Base-by-base conservation (phyloP, 2,329 filamentous ascomycete species). In the Shiraia sp. region DNA sequence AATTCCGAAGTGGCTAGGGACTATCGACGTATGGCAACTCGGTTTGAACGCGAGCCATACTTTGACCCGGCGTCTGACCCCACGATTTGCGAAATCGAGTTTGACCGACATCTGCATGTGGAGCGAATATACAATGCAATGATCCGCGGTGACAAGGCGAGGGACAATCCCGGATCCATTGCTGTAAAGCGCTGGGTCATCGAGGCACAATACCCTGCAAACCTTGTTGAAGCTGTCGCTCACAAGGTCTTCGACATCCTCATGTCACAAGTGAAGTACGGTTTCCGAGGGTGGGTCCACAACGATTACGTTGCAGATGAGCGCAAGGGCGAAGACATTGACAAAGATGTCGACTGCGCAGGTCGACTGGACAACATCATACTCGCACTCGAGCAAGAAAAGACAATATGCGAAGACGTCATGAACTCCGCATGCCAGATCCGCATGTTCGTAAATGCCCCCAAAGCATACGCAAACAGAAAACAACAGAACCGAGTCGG, bases 401-500 rank as follows among this genome's bases (percentile, higher is more conserved):
- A 67, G 49, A 66, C 64, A 0, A 65, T 68, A 12, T 67, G 65
- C 39, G 65, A 68, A 29, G 65, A 68, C 35, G 62, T 68, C 12
- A 65, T 68, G 55, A 59, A 52, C 41, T 67, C 63, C 1, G 62
- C 61, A 2, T 60, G 61, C 29, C 63, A 67, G 40, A 65, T 67
- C 30, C 53, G 65, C 6, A 68, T 68, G 64, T 68, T 68, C 24
- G 63, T 68, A 12, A 68, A 68, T 25, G 65, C 65, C 6, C 65
- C 65, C 0, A 58, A 56, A 15, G 65, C 64, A 1, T 68, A 67
- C 25, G 58, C 64, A 1, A 57, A 56, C 14, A 53, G 65, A 2
- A 68, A 68, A 43, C 44, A 60, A 25, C 59, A 62, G 35, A 68
- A 68, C 25, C 56, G 65, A 1, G 46, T 61, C 3, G 65, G 65